Evolutionary conservation across 2,329 filamentous ascomycete genomes (phyloP), one percentile per base, ranked within the genome.

Genomic region (Beauveria australis): DNA sequence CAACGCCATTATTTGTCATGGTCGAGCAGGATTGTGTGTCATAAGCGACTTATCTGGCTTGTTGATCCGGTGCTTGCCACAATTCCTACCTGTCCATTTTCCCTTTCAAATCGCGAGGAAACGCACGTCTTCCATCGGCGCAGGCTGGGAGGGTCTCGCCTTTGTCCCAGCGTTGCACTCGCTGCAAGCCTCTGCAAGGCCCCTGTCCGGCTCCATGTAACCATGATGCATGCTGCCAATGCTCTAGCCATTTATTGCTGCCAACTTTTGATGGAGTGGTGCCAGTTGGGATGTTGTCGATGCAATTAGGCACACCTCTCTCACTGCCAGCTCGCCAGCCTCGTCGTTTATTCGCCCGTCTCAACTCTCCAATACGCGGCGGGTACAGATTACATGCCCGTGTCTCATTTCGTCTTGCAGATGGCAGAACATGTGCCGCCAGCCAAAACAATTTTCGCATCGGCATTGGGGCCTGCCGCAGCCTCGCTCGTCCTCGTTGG

Each of bases 121-220:
- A 37, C 5, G 33, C 33, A 37, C 30, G 33, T 37, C 33, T 37
- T 37, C 33, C 33, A 37, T 16, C 33, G 12, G 33, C 12, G 33
- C 12, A 37, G 33, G 33, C 12, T 37, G 33, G 33, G 33, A 58
- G 47, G 41, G 46, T 22, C 33, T 43, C 47, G 46, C 22, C 22
- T 33, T 16, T 22, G 7, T 40, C 46, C 33, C 37, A 58, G 55
- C 46, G 55, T 58, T 26, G 33, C 46, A 58, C 37, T 58, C 46
- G 46, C 55, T 58, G 55, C 47, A 58, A 51, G 47, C 46, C 30
- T 22, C 43, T 58, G 55, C 46, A 47, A 47, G 43, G 43, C 54
- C 54, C 54, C 54, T 57, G 54, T 57, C 8, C 24, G 6, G n/a
- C 54, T 37, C 54, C 43, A 57, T 48, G 54, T 28, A 57, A 48